Percentiles rank a stretch among this genome's conserved stretches.
These are phyloP conservation scores for Raddia distichophylla DNA, from an alignment of 176 grass and related monocot species.

Conservation along the genomic window DNA sequence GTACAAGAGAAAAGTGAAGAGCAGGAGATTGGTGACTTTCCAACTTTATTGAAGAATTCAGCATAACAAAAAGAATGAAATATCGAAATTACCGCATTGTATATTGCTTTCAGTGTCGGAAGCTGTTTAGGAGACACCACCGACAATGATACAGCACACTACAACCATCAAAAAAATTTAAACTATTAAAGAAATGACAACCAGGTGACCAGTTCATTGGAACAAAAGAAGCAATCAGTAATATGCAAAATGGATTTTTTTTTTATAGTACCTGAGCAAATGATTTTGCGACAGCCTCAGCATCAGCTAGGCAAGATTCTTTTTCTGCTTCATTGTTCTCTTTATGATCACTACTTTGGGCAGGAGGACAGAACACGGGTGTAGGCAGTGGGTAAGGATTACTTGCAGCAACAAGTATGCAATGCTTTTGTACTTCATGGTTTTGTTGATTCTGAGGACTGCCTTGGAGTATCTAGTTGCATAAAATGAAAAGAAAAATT, in stretches of 20 bases:
- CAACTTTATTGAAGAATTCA: slow-evolving; percentile 28
- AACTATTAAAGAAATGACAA: slow-evolving; percentile 10
- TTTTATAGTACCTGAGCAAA: slow-evolving; percentile 69
- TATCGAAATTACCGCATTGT: slow-evolving; percentile 73
- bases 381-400: slow-evolving; percentile 87
- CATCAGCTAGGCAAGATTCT: slow-evolving; percentile 70
- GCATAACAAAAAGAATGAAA: slow-evolving; percentile 15
- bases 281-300: slow-evolving; percentile 76
- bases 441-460: slow-evolving; percentile 60
- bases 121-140: slow-evolving; percentile 94
- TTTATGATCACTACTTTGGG: slow-evolving; percentile 58
- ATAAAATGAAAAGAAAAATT: slow-evolving; percentile 26
- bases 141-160: slow-evolving; percentile 79
- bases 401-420: slow-evolving; percentile 88
- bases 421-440: slow-evolving; percentile 89
- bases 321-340: slow-evolving; percentile 63
- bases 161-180: slow-evolving; percentile 51
- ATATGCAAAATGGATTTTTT: slow-evolving; percentile 31
- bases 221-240: slow-evolving; percentile 35
- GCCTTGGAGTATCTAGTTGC: slow-evolving; percentile 64
- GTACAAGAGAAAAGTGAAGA: not conserved
- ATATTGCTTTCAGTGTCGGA: slow-evolving; percentile 86
- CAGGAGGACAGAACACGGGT: slow-evolving; percentile 63
- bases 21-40: not conserved
- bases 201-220: slow-evolving; percentile 3